phyloP scores from a whole-genome alignment of 2,329 filamentous ascomycete species.

The Hymenoscyphus scutula region DNA sequence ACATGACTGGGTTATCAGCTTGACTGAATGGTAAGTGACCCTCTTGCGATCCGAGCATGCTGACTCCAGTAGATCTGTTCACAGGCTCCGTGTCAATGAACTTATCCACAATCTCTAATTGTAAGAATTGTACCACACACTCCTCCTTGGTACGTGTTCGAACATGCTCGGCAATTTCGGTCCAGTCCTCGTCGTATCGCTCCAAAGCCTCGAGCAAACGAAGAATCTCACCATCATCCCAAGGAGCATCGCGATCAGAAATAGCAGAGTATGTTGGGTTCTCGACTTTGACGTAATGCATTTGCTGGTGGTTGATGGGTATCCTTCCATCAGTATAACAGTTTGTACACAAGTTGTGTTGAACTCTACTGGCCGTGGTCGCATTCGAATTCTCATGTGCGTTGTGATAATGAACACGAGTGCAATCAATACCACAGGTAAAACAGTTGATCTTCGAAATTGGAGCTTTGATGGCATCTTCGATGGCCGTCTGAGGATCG shows the following conservation, averaged over 20 bases:
- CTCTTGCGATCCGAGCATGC: conserved; percentile 67
- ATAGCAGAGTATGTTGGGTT: conserved; percentile 78
- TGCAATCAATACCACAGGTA: conserved; percentile 90
- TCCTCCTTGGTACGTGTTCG: conserved; percentile 90
- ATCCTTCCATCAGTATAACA: conserved; percentile 85
- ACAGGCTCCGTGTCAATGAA: conserved; percentile 77
- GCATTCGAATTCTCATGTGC: conserved; percentile 47
- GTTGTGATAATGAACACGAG: conserved; percentile 67
- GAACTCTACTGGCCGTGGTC: conserved; percentile 49
- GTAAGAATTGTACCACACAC: conserved; percentile 93
- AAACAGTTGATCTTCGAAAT: conserved; percentile 76
- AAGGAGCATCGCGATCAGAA: conserved; percentile 81
- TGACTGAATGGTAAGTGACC: conserved; percentile 88
- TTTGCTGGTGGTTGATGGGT: conserved; percentile 72
- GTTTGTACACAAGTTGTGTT: conserved; percentile 86
- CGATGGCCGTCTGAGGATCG: conserved; percentile 41
- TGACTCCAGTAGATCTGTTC: conserved; percentile 55
- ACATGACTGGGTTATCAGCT: conserved; percentile 94
- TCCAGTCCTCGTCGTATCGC: conserved; percentile 94
- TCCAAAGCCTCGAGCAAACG: conserved; percentile 87
- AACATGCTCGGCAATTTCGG: conserved; percentile 86
- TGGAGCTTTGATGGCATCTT: conserved; percentile 64
- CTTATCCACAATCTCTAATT: conserved; percentile 96
- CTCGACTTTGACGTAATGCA: conserved; percentile 85
- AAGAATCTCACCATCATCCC: conserved; percentile 89